Evolutionary conservation across 2,329 filamentous ascomycete genomes (phyloP), one percentile per base, ranked within the genome.

Genomic region (Microcyclospora pomicola): DNA sequence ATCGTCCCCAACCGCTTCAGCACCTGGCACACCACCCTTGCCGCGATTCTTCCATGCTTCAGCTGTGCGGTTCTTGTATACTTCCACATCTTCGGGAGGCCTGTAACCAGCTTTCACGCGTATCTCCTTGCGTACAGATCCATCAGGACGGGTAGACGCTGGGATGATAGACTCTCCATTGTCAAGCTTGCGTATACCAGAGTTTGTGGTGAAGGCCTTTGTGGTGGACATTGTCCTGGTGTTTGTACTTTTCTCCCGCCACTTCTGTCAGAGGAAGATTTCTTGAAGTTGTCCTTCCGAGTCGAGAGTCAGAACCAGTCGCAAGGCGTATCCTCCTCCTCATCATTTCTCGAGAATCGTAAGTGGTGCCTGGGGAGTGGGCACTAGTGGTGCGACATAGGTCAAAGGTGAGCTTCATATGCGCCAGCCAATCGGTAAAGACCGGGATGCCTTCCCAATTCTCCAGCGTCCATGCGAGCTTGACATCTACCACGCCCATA

Each of bases 51-150:
- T 85, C 65, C 82, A 94, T 35, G 75, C 77, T 58, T 91, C 82
- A 35, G 87, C 87, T 1, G 80, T 86, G 40, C 83, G 79, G 61
- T 93, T 95, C 66, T 86, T 92, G 72, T 98, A 98, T 33, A 94
- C 70, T 56, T 95, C 86, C 46, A 96, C 80, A 61, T 98, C 91
- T 64, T 98, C 91, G 1, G 87, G 85, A 1, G 91, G 92, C 27
- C 79, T 78, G 63, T 95, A 98, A 38, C 91, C 92, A 0, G 91
- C 88, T 24, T 85, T 77, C 43, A 98, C 85, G 55, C 84, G 84
- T 57, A 96, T 96, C 54, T 94, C 88, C 56, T 83, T 92, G 40
- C 91, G 77, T n/a, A 83, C 83, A 36, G 81, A 85, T 41, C 91
- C 91, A 57, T 98, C 91, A 15, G 91, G 66, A 38, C 92, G 81